Evolutionary conservation across 1,284 basidiomycete species (phyloP), one percentile per base, ranked within the genome.

Genomic region (Leccinum ponderosum): DNA sequence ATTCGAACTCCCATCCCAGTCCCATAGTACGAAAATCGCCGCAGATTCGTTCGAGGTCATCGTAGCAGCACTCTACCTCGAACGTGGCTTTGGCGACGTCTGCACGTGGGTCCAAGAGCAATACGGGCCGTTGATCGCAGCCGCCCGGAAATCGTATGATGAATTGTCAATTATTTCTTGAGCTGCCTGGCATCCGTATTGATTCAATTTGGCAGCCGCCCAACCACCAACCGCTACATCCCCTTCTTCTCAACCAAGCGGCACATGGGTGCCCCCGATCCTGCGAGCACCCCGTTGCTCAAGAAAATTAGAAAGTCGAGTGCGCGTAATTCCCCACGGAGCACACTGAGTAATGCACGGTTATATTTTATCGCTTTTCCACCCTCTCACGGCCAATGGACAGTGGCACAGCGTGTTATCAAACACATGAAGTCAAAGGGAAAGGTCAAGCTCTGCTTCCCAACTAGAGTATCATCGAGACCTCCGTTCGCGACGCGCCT

Each of bases 31-130:
- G 11, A 75, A 71, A 53, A 71, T 57, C 6, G 73, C 33, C 3
- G 70, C 71, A 31, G 70, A 75, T 52, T 70, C 73, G 29, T 72
- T 70, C 42, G 72, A 75, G 54, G 69, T 74, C 37, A 74, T 75
- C 6, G 70, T 73, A 1, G 70, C 71, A 39, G 69, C 70, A 12
- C 65, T 70, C 31, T 73, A 74, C 58, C 56, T 70, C 55, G 64
- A 75, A 47, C 63, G 70, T 51, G 70, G 73, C n/a, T 64, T 75
- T 39, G 37, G 58, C 42, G 69, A 61, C 29, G 73, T 75, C 27
- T 63, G 55, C 27, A 48, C 61, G 9, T 72, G 72, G 72, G 67
- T 74, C 17, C 70, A 73, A 52, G 72, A 73, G 20, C 69, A 75
- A 56, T 73, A 63, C 12, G 57, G 63, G 7, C 70, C 70, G 4